These are phyloP conservation scores for Lathyrus aphaca DNA, from an alignment of 306 rosid genomes.

Conservation along the genomic window DNA sequence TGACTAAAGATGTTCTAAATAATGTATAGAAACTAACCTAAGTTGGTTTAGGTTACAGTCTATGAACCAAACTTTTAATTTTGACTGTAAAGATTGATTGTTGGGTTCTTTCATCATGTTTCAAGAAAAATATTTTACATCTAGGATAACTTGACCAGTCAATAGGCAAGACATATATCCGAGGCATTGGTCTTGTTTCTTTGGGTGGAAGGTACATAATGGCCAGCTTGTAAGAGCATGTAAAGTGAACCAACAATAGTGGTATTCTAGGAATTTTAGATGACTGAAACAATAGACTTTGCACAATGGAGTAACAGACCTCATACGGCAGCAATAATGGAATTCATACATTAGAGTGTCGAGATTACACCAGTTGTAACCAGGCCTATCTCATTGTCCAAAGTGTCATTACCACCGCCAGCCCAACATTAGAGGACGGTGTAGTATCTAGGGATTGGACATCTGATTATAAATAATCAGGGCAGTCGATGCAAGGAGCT, in stretches of 20 bases:
- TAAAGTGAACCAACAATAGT: not conserved
- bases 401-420: not conserved
- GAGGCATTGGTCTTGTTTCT: slow-evolving; percentile 18
- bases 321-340: not conserved
- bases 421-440: not conserved
- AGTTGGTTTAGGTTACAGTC: slow-evolving; percentile 10
- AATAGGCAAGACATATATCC: slow-evolving; percentile 16
- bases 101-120: slow-evolving; percentile 16
- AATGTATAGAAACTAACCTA: slow-evolving; percentile 15
- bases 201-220: slow-evolving; percentile 10
- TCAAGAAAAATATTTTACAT: slow-evolving; percentile 21
- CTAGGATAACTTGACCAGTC: slow-evolving; percentile 12
- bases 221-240: not conserved
- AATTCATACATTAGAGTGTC: not conserved
- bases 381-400: not conserved
- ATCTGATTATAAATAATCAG: not conserved
- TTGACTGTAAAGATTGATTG: slow-evolving; percentile 12
- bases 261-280: slow-evolving; percentile 1
- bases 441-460: not conserved
- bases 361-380: not conserved
- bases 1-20: slow-evolving; percentile 19
- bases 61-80: not conserved
- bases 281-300: not conserved
- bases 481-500: not conserved
- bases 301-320: slow-evolving; percentile 10